A percentile compares a stretch with the other conserved stretches of the same genome.
phyloP scores from a whole-genome alignment of 176 grass and related monocot species.

The Triticum dicoccoides region DNA sequence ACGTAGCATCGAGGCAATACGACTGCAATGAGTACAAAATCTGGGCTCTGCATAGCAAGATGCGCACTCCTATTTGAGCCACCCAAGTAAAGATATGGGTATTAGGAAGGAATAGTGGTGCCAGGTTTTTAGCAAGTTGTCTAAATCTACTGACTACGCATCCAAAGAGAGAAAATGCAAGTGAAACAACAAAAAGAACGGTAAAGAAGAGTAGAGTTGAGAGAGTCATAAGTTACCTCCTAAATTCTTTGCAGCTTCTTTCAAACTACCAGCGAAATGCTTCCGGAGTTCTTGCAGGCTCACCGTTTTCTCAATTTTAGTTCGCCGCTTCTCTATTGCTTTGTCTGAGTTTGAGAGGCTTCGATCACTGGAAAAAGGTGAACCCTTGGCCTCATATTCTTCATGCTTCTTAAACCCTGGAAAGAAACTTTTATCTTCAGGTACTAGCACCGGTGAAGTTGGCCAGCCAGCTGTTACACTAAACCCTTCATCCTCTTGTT shows the following conservation, averaged over 20 bases:
- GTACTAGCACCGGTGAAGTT: constrained; percentile 28
- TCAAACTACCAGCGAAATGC: constrained; percentile 95
- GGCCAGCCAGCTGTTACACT: constrained; percentile 57
- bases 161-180: neutral
- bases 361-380: constrained; percentile 35
- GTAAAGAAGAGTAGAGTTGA: neutral
- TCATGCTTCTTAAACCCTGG: constrained; percentile 42
- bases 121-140: neutral
- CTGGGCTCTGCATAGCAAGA: neutral
- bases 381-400: constrained; percentile 45
- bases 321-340: constrained; percentile 60
- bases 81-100: neutral
- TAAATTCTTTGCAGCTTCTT: constrained; percentile 95
- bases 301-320: constrained; percentile 78
- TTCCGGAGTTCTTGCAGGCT: constrained; percentile 79
- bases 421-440: constrained; percentile 45
- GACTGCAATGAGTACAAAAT: neutral
- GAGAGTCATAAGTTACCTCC: constrained; percentile 61
- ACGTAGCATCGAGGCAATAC: too few relatives aligned
- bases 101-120: neutral
- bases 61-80: neutral
- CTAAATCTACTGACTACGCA: constrained; percentile 7
- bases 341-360: constrained; percentile 42
- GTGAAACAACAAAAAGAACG: neutral
- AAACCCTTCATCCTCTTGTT: constrained; percentile 68